phyloP scores from a whole-genome alignment of 2,329 filamentous ascomycete genomes.

The Botrytis sinoallii region DNA sequence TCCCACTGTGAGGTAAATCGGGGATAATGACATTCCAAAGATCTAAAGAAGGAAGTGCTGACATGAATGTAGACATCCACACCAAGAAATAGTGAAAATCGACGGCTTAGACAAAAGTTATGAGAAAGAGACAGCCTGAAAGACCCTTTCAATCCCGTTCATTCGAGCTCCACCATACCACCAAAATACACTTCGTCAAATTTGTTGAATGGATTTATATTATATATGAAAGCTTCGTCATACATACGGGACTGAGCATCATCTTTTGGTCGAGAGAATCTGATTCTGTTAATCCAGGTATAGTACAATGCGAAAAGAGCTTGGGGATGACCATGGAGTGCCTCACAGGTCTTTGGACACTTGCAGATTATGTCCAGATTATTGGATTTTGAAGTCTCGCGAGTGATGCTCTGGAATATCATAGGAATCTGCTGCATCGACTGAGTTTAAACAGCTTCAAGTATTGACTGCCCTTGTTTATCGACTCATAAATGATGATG shows the following conservation, averaged over 20 bases:
- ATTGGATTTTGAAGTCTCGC: background rate
- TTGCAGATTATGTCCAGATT: background rate
- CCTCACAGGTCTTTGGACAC: background rate
- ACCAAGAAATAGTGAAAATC: background rate
- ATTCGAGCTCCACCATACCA: background rate
- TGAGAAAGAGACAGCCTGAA: too few relatives aligned
- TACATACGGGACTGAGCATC: rapidly evolving
- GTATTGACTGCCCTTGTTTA: background rate
- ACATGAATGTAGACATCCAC: background rate
- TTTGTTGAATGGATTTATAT: background rate
- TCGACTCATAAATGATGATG: background rate
- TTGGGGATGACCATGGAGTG: rapidly evolving
- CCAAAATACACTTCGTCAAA: rapidly evolving
- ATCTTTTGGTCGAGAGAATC: background rate
- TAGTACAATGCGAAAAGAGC: background rate
- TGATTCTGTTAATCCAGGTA: background rate
- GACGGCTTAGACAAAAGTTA: rapidly evolving
- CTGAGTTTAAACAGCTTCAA: rapidly evolving
- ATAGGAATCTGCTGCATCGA: background rate
- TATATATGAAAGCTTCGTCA: background rate
- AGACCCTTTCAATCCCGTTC: background rate
- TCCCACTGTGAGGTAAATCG: background rate
- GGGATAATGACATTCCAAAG: rapidly evolving
- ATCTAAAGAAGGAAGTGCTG: background rate
- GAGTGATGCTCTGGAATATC: background rate